Evolutionary conservation across 2,329 filamentous ascomycete species (phyloP).

Genomic region (Penicillium sp.): DNA sequence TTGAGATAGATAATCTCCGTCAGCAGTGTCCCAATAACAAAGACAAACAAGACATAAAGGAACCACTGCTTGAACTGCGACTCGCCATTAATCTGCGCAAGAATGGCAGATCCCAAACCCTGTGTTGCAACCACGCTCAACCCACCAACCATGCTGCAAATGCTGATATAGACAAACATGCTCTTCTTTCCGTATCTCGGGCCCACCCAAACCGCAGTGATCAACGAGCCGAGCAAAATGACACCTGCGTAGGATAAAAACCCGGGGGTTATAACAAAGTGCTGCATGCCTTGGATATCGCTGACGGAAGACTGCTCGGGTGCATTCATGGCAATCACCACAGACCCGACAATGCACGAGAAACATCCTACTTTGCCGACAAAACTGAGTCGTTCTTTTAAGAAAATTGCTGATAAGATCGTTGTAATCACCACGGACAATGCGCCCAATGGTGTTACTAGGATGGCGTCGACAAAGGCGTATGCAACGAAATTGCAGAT

Average conservation of each 20-base stretch:
- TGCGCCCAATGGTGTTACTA: constrained; percentile 88
- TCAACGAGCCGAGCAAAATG: constrained; percentile 65
- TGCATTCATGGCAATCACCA: constrained; percentile 92
- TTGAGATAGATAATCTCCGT: constrained; percentile 96
- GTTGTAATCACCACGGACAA: constrained; percentile 89
- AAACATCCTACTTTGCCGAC: constrained; percentile 96
- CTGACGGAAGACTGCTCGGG: constrained; percentile 77
- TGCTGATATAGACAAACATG: constrained; percentile 95
- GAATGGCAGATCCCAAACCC: constrained; percentile 82
- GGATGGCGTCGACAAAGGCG: constrained; percentile 90
- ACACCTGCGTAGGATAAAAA: constrained; percentile 82
- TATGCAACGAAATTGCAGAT: constrained; percentile 97
- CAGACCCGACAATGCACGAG: constrained; percentile 84
- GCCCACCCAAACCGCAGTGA: constrained; percentile 73
- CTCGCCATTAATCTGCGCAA: constrained; percentile 75
- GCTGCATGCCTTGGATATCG: constrained; percentile 87
- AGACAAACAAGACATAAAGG: constrained; percentile 82
- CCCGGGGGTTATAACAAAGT: constrained; percentile 76
- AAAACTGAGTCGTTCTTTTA: constrained; percentile 92
- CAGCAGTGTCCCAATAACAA: constrained; percentile 80
- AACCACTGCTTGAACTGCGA: constrained; percentile 98
- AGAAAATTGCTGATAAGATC: constrained; percentile 83
- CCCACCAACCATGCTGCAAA: constrained; percentile 91
- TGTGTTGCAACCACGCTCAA: constrained; percentile 93
- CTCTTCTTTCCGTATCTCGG: constrained; percentile 91